Conservation (phyloP, 306 rosid species). For the Castanopsis chinensis region DNA sequence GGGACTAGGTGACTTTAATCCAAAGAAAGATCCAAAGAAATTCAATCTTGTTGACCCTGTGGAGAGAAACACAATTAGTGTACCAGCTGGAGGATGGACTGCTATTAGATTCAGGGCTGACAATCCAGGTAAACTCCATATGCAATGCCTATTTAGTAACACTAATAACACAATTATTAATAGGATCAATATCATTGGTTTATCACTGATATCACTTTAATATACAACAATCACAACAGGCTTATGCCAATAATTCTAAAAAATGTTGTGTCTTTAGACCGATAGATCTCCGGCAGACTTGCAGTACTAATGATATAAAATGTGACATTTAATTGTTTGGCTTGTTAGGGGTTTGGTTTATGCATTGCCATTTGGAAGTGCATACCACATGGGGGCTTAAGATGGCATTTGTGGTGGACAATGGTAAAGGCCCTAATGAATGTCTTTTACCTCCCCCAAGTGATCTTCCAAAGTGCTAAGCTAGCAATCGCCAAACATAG, state of each 20-base stretch:
- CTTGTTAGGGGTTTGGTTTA: slow-evolving; percentile 71
- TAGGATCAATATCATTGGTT: no score
- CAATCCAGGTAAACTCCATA: slow-evolving; percentile 63
- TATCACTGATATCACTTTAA: no score
- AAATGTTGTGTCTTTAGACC: no score
- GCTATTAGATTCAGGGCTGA: slow-evolving; percentile 83
- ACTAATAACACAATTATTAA: no score
- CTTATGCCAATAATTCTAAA: no score
- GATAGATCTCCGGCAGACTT: no score
- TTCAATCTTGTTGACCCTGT: slow-evolving; percentile 81
- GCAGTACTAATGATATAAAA: no score
- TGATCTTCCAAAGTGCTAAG: slow-evolving; percentile 79
- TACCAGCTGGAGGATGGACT: slow-evolving; percentile 83
- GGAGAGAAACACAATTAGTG: slow-evolving; percentile 79
- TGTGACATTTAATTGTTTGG: not conserved
- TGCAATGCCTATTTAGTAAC: not conserved
- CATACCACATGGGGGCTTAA: slow-evolving; percentile 92
- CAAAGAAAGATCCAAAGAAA: slow-evolving; percentile 49
- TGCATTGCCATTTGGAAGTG: slow-evolving; percentile 80
- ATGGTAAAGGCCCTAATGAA: slow-evolving; percentile 72
- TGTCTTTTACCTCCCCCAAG: slow-evolving; percentile 71
- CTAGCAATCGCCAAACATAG: slow-evolving; percentile 13
- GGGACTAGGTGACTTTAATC: slow-evolving; percentile 69
- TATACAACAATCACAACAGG: no score
- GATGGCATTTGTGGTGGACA: slow-evolving; percentile 87